These are phyloP conservation scores for Linnemannia zychae DNA, from an alignment of 192 early-diverging fungal species.

Conservation along the genomic window DNA sequence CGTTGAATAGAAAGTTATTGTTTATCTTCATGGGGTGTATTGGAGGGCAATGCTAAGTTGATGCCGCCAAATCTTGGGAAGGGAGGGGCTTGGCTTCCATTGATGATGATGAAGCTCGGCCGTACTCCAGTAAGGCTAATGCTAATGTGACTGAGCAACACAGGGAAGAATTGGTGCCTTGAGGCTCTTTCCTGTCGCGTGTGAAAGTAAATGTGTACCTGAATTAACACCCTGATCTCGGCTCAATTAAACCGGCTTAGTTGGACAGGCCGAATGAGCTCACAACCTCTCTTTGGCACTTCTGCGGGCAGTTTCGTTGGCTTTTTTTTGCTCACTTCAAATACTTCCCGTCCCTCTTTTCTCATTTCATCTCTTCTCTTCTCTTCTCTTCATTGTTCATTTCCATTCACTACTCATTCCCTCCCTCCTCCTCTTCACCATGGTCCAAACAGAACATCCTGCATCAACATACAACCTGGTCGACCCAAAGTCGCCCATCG, in stretches of 20 bases:
- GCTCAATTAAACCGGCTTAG: neutral
- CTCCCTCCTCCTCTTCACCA: neutral
- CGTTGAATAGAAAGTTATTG: too few species aligned
- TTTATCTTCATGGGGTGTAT: too few species aligned
- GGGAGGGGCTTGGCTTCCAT: too few species aligned
- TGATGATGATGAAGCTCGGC: too few species aligned
- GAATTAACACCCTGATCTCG: neutral
- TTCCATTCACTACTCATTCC: neutral
- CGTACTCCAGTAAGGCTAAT: too few species aligned
- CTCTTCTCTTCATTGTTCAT: neutral
- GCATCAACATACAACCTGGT: constrained; percentile 33
- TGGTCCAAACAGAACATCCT: neutral
- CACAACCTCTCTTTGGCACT: neutral
- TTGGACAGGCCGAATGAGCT: neutral
- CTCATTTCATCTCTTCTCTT: neutral
- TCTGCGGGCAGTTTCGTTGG: neutral
- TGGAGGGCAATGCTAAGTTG: too few species aligned
- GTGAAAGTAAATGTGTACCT: too few species aligned
- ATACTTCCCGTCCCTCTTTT: neutral
- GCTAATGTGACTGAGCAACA: too few species aligned
- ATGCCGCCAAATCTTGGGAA: too few species aligned
- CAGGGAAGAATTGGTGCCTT: too few species aligned
- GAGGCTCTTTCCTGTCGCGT: too few species aligned
- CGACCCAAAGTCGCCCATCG: constrained; percentile 47
- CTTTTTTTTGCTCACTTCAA: neutral